phyloP scores from a whole-genome alignment of 2,329 filamentous ascomycete species.

The Nannizzia gypsea region DNA sequence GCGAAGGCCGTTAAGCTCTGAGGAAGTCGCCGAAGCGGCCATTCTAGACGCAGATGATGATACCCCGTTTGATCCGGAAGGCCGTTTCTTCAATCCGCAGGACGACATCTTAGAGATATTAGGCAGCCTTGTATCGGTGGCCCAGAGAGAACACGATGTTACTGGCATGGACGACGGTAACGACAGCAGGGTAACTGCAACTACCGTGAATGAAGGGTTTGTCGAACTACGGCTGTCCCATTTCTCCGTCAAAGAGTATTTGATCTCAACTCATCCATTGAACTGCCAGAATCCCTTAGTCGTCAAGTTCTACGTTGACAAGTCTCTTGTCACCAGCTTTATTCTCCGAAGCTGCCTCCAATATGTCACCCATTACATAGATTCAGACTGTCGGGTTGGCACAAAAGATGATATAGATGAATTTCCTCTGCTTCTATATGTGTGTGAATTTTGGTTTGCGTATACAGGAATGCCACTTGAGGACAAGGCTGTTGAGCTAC shows the following conservation, averaged over 20 bases:
- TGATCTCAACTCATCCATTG: not conserved
- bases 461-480: not conserved
- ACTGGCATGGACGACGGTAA: not conserved
- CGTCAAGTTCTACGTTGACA: not conserved
- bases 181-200: not conserved
- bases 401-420: not conserved
- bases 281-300: not conserved
- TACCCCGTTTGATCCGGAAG: not conserved
- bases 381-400: not conserved
- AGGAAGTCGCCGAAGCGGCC: not conserved
- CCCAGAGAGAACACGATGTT: not conserved
- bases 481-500: not conserved
- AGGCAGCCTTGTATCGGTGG: not conserved
- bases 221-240: not conserved
- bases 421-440: not conserved
- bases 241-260: not conserved
- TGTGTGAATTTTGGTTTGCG: not conserved
- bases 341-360: not conserved
- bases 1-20: not conserved
- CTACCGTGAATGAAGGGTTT: not conserved
- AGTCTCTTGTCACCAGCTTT: not conserved
- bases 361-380: not conserved
- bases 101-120: not conserved
- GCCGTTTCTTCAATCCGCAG: not conserved
- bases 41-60: not conserved